These are phyloP conservation scores for Paracoccidioides lutzii DNA, from an alignment of 2,329 filamentous ascomycete genomes.

Conservation along the genomic window DNA sequence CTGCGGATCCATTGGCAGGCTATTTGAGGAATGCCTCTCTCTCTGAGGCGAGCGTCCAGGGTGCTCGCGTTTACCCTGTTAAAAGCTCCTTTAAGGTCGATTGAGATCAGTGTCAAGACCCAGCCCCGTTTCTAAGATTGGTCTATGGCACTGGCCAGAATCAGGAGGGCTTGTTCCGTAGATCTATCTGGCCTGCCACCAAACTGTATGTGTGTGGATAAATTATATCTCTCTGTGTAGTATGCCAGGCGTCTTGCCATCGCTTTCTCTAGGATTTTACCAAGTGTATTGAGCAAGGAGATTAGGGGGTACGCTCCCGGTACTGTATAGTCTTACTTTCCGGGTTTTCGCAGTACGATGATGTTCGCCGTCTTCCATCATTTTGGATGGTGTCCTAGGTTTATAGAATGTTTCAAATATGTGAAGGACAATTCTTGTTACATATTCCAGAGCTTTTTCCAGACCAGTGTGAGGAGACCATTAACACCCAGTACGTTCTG, in stretches of 20 bases:
- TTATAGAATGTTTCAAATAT: too few relatives aligned
- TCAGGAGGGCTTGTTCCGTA: constrained; percentile 15
- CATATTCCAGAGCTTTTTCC: too few relatives aligned
- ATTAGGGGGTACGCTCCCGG: background rate
- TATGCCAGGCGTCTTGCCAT: constrained; percentile 13
- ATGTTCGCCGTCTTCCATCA: background rate
- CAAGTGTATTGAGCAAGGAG: constrained; percentile 6
- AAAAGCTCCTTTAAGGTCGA: constrained; percentile 13
- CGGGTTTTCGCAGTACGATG: background rate
- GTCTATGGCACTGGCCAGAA: constrained; percentile 13
- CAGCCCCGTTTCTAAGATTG: constrained; percentile 9
- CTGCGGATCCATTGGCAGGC: background rate
- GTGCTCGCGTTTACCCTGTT: constrained; percentile 11
- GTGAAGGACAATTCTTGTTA: too few relatives aligned
- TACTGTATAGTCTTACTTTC: background rate
- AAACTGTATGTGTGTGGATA: constrained; percentile 16
- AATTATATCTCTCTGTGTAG: constrained; percentile 10
- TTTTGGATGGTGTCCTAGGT: background rate
- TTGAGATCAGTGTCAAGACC: constrained; percentile 12
- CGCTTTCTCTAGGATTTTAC: constrained; percentile 12
- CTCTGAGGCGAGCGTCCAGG: constrained; percentile 3
- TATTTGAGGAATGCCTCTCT: background rate
- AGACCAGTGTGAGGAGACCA: too few relatives aligned
- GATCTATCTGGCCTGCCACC: constrained; percentile 12
- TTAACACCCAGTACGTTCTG: too few relatives aligned